phyloP scores from a whole-genome alignment of 2,329 filamentous ascomycete genomes.

The Sclerotinia subarctica region DNA sequence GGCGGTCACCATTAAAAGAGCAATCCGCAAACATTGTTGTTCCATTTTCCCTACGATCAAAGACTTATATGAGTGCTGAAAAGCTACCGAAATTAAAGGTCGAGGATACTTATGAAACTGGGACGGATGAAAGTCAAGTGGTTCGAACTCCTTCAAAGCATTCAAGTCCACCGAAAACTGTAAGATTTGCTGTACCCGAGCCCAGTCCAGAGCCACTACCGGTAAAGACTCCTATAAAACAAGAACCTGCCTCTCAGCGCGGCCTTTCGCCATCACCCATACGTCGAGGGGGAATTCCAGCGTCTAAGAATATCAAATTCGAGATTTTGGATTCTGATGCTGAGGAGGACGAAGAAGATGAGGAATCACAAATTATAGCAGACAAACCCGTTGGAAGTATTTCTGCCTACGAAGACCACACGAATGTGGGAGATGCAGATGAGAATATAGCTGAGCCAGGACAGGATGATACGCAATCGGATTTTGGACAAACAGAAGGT shows the following conservation, averaged over 20 bases:
- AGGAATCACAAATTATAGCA: slow-evolving; percentile 10
- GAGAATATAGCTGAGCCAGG: not conserved
- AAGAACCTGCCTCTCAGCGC: not conserved
- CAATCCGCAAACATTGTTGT: slow-evolving; percentile 32
- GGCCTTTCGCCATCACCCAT: not conserved
- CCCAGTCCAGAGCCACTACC: slow-evolving; percentile 16
- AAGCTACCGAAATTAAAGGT: slow-evolving; percentile 31
- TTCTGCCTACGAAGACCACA: not conserved
- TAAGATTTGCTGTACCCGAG: slow-evolving; percentile 31
- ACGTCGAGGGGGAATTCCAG: not conserved
- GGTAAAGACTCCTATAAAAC: slow-evolving; percentile 16
- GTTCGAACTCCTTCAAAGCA: slow-evolving; percentile 28
- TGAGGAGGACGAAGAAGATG: slow-evolving; percentile 25
- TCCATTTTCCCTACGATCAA: slow-evolving; percentile 27
- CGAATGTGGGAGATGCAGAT: not conserved
- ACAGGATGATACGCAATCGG: not conserved
- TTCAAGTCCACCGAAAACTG: slow-evolving; percentile 34
- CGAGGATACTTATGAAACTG: slow-evolving; percentile 33
- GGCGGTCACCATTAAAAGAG: slow-evolving; percentile 28
- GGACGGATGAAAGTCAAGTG: slow-evolving; percentile 27
- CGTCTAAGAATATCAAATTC: slow-evolving; percentile 19
- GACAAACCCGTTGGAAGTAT: not conserved
- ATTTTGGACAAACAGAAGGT: not conserved
- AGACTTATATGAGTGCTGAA: slow-evolving; percentile 19
- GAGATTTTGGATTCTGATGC: slow-evolving; percentile 37